Base-by-base conservation (phyloP, 176 grass and related monocot species). In the Melocanna baccifera region DNA sequence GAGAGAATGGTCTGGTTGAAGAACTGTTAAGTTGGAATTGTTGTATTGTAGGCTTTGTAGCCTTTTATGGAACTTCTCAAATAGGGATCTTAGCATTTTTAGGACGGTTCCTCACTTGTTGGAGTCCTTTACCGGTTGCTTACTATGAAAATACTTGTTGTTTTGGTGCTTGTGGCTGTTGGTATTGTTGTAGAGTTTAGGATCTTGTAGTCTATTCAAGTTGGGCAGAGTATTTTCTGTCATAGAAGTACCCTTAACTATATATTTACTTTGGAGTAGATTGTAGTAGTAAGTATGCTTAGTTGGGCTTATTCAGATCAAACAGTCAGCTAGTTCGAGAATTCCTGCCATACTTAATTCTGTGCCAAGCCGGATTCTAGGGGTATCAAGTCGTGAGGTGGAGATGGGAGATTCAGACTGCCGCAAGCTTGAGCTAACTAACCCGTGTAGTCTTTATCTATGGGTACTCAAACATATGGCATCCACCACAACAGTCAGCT, bases 181-280 rank as follows among this genome's bases (percentile, higher is more conserved):
- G 32, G n/a, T 71, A n/a, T 12, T 76, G 72, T 40, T 63, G 39
- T 78, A 16, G 51, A 9, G 3, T 74, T 34, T 64, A 39, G 20
- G 42, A 57, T 71, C n/a, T 61, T 82, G 37, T 46, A 37, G 30
- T 59, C 37, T 63, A 41, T 62, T 61, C 52, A 63, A 43, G 3
- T 42, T 81, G 28, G 63, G 76, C 16, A 46, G 58, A 65, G 14
- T 82, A 72, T 62, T 61, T 1, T 66, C 69, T 72, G 20, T 86
- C 67, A 64, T 40, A 55, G 2, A 70, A 42, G 25, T 78, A 63
- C 16, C 25, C 5, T 29, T 46, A 43, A 62, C 56, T 43, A 37
- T 43, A 37, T 42, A 55, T 77, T 7, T 77, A 41, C 14, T n/a
- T 6, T 77, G 56, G 0, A 41, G 0, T 56, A 55, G 6, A 56